These are phyloP conservation scores for Cetraspora pellucida DNA, from an alignment of 192 early-diverging fungal species.

Conservation along the genomic window DNA sequence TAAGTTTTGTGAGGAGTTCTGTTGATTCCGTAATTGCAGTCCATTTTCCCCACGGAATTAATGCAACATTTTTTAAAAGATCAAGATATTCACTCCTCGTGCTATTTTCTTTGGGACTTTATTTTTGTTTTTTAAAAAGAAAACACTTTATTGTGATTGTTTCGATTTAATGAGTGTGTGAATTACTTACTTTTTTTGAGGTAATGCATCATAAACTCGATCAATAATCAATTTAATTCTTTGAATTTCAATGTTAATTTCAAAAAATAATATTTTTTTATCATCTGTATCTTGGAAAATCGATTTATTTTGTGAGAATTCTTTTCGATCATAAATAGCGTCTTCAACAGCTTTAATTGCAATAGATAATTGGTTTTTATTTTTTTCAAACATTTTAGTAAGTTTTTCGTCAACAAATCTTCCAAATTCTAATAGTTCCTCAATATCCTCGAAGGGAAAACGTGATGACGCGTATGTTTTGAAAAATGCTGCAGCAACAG, in stretches of 20 bases:
- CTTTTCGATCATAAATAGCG: too few species aligned
- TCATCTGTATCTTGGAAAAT: too few species aligned
- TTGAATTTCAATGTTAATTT: too few species aligned
- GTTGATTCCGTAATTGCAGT: background rate
- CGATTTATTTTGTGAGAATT: too few species aligned
- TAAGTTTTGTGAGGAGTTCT: background rate
- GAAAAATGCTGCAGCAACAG: background rate
- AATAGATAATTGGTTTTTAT: background rate
- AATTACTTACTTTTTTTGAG: too few species aligned
- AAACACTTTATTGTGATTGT: too few species aligned
- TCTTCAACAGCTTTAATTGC: conserved; percentile 1
- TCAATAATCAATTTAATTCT: too few species aligned
- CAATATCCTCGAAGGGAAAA: background rate
- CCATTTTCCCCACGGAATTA: background rate
- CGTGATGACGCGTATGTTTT: background rate
- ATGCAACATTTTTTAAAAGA: background rate
- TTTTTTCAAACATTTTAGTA: background rate
- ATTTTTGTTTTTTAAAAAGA: background rate
- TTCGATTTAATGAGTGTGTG: too few species aligned
- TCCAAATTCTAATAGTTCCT: background rate
- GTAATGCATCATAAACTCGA: too few species aligned
- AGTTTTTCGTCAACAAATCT: background rate
- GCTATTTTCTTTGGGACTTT: background rate
- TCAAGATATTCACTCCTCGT: background rate
- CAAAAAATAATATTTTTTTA: too few species aligned